Evolutionary conservation across 108 stramenopile species (phyloP).

Genomic region (Nitzschia putrida): DNA sequence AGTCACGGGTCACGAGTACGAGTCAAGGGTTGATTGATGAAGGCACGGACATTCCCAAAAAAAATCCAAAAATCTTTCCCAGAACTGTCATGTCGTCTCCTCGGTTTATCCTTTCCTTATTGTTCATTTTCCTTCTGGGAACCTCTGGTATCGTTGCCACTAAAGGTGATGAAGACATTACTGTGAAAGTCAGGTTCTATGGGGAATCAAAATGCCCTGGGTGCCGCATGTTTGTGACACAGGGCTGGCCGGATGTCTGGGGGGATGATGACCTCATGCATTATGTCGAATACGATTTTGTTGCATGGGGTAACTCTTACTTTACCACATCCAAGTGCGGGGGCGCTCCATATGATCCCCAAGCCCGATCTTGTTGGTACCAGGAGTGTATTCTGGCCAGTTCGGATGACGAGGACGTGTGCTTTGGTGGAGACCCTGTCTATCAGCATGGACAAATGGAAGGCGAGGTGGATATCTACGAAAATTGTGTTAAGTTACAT

Average conservation of each 20-base stretch:
- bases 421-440: constrained; percentile 27
- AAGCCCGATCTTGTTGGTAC: constrained; percentile 39
- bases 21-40: too few species aligned
- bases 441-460: constrained; percentile 40
- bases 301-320: constrained; percentile 45
- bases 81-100: too few species aligned
- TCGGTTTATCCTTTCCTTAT: too few species aligned
- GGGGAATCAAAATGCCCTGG: constrained; percentile 41
- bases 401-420: constrained; percentile 3
- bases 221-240: constrained; percentile 40
- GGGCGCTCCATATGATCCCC: constrained; percentile 12
- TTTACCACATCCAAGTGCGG: constrained; percentile 31
- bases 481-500: constrained; percentile 29
- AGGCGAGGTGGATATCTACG: constrained; percentile 41
- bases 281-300: constrained; percentile 35
- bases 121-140: too few species aligned
- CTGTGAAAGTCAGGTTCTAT: constrained; percentile 29
- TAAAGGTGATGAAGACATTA: too few species aligned
- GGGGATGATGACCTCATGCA: constrained; percentile 21
- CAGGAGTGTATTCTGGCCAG: constrained; percentile 13
- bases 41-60: too few species aligned
- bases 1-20: too few species aligned
- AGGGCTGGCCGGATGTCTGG: constrained; percentile 33
- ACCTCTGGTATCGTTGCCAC: too few species aligned
- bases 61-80: too few species aligned